Conservation (phyloP, 2,329 filamentous ascomycete species). For the Mycosphaerella sp. region DNA sequence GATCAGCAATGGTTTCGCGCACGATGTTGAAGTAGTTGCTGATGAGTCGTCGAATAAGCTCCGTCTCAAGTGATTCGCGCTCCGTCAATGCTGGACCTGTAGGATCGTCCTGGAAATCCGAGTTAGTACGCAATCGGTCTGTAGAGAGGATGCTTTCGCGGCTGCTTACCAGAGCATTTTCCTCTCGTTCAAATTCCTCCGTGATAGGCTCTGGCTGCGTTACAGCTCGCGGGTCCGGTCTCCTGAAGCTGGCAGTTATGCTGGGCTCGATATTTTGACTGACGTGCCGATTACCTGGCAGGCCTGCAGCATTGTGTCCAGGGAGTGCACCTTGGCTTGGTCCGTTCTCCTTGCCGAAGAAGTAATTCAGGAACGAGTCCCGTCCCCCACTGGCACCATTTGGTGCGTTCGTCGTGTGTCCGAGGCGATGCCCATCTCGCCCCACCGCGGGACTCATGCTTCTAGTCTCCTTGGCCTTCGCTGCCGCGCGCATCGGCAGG, state of each 20-base stretch:
- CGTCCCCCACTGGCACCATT: slow-evolving; percentile 50
- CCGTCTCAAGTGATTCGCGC: slow-evolving; percentile 92
- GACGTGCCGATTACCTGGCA: slow-evolving; percentile 57
- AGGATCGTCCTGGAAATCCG: slow-evolving; percentile 25
- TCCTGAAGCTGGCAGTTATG: slow-evolving; percentile 75
- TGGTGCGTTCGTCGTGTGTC: slow-evolving; percentile 20
- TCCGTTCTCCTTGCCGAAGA: slow-evolving; percentile 90
- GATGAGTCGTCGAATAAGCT: slow-evolving; percentile 92
- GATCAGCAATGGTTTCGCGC: slow-evolving; percentile 94
- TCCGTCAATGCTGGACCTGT: slow-evolving; percentile 73
- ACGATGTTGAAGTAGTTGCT: slow-evolving; percentile 99
- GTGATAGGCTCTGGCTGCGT: slow-evolving; percentile 32
- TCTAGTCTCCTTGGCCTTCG: slow-evolving; percentile 51
- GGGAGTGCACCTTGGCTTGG: slow-evolving; percentile 35
- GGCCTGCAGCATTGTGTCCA: slow-evolving; percentile 36
- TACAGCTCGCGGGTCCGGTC: slow-evolving; percentile 52
- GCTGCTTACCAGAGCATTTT: slow-evolving; percentile 26
- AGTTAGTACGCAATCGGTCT: background rate
- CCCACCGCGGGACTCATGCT: slow-evolving; percentile 79
- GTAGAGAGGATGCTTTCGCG: background rate
- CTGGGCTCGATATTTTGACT: slow-evolving; percentile 74
- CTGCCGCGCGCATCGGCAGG: slow-evolving; percentile 49
- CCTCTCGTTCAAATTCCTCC: slow-evolving; percentile 49
- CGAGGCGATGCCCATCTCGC: slow-evolving; percentile 36
- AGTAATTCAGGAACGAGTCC: slow-evolving; percentile 96